These are phyloP conservation scores for Aureobasidium lini DNA, from an alignment of 2,329 filamentous ascomycete genomes.

Conservation along the genomic window DNA sequence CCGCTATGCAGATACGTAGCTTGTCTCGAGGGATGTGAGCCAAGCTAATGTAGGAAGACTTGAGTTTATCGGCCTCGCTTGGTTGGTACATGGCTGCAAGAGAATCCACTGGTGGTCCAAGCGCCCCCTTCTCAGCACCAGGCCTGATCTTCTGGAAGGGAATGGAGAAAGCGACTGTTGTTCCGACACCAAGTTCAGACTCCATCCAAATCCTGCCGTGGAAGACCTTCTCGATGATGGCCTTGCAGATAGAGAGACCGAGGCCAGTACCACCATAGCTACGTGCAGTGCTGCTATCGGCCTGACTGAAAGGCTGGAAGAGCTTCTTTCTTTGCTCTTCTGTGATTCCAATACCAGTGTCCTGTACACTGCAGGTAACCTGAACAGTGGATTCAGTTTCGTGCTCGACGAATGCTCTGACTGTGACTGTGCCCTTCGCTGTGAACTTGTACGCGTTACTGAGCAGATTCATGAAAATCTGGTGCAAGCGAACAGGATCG, in stretches of 20 bases:
- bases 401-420: constrained; percentile 64
- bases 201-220: constrained; percentile 77
- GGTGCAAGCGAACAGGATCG: constrained; percentile 44
- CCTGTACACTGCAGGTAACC: constrained; percentile 76
- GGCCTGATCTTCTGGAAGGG: constrained; percentile 74
- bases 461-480: constrained; percentile 67
- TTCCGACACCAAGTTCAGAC: constrained; percentile 64
- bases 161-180: constrained; percentile 69
- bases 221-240: constrained; percentile 87
- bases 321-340: constrained; percentile 74
- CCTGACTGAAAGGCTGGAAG: constrained; percentile 88
- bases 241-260: constrained; percentile 89
- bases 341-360: constrained; percentile 87
- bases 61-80: constrained; percentile 22
- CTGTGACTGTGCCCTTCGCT: constrained; percentile 75
- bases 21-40: constrained; percentile 67
- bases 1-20: constrained; percentile 83
- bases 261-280: constrained; percentile 90
- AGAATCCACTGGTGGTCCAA: constrained; percentile 43
- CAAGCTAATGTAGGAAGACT: constrained; percentile 50
- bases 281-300: constrained; percentile 79
- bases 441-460: constrained; percentile 95
- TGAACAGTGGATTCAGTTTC: constrained; percentile 65
- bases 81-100: constrained; percentile 43
- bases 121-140: constrained; percentile 28